Base-by-base conservation (phyloP, 768 basidiomycete genomes). In the Udeniomyces megalosporus region DNA sequence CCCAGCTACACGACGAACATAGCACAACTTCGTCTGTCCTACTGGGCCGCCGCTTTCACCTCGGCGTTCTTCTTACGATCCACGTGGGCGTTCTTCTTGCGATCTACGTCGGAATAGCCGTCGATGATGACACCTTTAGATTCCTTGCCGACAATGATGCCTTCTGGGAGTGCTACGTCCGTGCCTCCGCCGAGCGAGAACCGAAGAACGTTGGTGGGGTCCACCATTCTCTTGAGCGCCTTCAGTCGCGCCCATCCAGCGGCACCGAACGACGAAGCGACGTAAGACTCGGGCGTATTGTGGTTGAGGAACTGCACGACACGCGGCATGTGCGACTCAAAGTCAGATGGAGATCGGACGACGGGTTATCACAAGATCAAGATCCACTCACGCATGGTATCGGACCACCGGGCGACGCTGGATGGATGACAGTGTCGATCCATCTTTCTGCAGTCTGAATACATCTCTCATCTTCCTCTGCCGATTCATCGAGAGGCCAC, bases 401-500 rank as follows among this genome's bases (percentile, higher is more conserved):
- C 1, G 88, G 84, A 24, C 88, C 88, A 31, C 90, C 90, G 48
- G 82, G 74, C 44, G 83, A 80, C 29, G 86, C 81, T 1, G 82
- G 80, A 65, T 80, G 77, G 60, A 92, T 77, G 3, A 85, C 86
- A 4, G 78, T 80, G 20, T 80, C 74, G 60, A 93, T 85, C 90
- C 90, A 93, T 81, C 88, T 84, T 73, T 91, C 87, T 17, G 88
- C 89, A 46, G 87, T 84, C 56, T 78, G 78, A 49, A 88, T 78
- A 66, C 89, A 93, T n/a, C 81, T 77, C 48, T 83, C 81, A 69
- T 93, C 89, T 65, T 85, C 80, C 47, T 85, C 75, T 32, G 83
- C 80, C 8, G 70, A 45, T 53, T 72, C 71, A 45, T 68, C 67
- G 75, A 90, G 84, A 65, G 87, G 85, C 90, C 90, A 93, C 70